Evolutionary conservation across 2,329 filamentous ascomycete genomes (phyloP).

Genomic region (Pestalotiopsis sp.): DNA sequence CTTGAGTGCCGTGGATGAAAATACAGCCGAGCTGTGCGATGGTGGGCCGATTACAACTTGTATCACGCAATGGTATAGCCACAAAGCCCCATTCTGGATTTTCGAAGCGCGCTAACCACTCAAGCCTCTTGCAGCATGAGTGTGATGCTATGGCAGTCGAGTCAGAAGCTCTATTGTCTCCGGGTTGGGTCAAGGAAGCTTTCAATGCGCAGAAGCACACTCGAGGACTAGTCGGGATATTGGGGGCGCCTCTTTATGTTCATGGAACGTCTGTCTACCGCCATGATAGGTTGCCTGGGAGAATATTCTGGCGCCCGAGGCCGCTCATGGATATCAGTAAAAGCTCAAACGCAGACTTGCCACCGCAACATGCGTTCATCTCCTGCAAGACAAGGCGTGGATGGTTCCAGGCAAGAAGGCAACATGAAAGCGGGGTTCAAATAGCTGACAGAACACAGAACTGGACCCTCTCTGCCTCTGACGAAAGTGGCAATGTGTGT

Average conservation of each 20-base stretch:
- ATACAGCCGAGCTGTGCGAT: not conserved
- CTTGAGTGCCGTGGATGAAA: not conserved
- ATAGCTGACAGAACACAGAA: not conserved
- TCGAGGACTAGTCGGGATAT: too few relatives aligned
- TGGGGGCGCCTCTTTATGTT: too few relatives aligned
- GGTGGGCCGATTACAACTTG: not conserved
- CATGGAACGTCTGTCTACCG: not conserved
- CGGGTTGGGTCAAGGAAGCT: not conserved
- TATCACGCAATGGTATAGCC: not conserved
- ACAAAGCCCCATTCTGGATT: not conserved
- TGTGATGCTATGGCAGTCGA: not conserved
- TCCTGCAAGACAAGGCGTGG: not conserved
- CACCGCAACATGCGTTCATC: not conserved
- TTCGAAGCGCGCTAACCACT: not conserved
- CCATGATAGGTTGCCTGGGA: not conserved
- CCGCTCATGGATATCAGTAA: not conserved
- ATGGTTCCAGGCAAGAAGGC: not conserved
- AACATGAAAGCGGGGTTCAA: not conserved
- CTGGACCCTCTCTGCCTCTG: not conserved
- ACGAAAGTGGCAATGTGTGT: not conserved
- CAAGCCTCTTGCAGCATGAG: not conserved
- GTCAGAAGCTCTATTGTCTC: not conserved
- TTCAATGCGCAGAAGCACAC: not conserved
- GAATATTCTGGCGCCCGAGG: not conserved
- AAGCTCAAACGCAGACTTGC: not conserved